Percentiles rank a stretch among this genome's conserved stretches.
phyloP scores from a whole-genome alignment of 495 filamentous ascomycete genomes.

The Sordaria brevicollis region DNA sequence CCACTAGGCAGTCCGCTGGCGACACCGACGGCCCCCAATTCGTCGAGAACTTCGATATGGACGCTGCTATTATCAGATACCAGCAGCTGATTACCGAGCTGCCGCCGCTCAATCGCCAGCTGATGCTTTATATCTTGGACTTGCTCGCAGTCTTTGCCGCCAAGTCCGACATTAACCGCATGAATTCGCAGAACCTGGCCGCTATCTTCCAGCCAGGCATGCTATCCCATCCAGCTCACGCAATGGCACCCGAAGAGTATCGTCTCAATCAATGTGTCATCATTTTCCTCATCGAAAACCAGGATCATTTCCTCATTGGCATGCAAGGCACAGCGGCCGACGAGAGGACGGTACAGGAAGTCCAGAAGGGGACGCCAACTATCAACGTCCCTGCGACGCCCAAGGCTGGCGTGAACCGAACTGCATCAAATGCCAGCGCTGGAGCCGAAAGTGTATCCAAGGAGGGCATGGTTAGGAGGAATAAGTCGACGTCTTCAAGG shows the following conservation, averaged over 20 bases:
- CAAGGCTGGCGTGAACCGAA: conserved; percentile 50
- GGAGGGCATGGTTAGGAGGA: conserved; percentile 66
- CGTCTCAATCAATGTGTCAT: conserved; percentile 92
- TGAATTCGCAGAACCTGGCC: conserved; percentile 90
- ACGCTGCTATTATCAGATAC: conserved; percentile 68
- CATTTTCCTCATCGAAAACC: conserved; percentile 96
- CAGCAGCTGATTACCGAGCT: conserved; percentile 87
- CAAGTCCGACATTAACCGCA: conserved; percentile 92
- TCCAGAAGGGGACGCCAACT: conserved; percentile 56
- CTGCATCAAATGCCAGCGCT: conserved; percentile 77
- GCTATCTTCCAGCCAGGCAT: conserved; percentile 98
- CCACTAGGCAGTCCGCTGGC: conserved; percentile 62
- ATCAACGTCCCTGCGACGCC: conserved; percentile 46
- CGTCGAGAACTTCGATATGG: conserved; percentile 61
- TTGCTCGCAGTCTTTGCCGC: conserved; percentile 97
- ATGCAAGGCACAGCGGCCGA: conserved; percentile 90
- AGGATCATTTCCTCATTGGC: conserved; percentile 81
- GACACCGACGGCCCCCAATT: conserved; percentile 44
- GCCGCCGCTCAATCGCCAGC: conserved; percentile 85
- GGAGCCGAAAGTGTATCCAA: conserved; percentile 78
- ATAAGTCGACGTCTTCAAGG: conserved; percentile 62
- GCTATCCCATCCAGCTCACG: conserved; percentile 85
- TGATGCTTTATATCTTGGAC: conserved; percentile 94
- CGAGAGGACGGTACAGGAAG: conserved; percentile 75
- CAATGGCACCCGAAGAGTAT: conserved; percentile 91